A percentile compares a stretch with the other conserved stretches of the same genome.
Evolutionary conservation across 139 green algal genomes (phyloP).

Genomic region (Chlamydomonas asymmetrica): DNA sequence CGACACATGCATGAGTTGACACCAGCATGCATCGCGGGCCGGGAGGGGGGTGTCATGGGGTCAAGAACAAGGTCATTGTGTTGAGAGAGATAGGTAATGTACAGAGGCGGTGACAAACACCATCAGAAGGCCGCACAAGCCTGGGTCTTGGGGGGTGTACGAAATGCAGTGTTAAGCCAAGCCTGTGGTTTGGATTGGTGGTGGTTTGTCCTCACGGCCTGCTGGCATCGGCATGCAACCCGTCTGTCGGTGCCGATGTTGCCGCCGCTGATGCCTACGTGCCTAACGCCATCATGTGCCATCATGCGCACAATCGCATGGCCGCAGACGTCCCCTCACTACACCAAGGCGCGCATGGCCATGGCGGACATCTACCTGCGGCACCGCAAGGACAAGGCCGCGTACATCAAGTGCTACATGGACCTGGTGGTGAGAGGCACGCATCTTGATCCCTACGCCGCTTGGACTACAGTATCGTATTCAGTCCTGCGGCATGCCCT

Average conservation of each 20-base stretch:
- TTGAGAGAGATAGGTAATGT: constrained; percentile 24
- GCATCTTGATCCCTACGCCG: too few species aligned
- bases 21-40: too few species aligned
- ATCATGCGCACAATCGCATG: not conserved
- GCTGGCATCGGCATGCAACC: too few species aligned
- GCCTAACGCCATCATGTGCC: not conserved
- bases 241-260: constrained; percentile 14
- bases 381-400: constrained; percentile 60
- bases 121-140: too few species aligned
- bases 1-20: too few species aligned
- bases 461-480: not conserved
- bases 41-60: too few species aligned
- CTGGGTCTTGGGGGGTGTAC: too few species aligned
- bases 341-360: constrained; percentile 57
- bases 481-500: not conserved
- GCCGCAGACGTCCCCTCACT: constrained; percentile 46
- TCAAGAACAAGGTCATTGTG: constrained; percentile 27
- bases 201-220: too few species aligned
- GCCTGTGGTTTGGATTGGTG: too few species aligned
- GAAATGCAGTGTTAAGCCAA: too few species aligned
- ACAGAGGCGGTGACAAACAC: too few species aligned
- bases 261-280: not conserved
- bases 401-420: constrained; percentile 71
- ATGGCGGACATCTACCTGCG: constrained; percentile 76
- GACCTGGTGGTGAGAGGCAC: constrained; percentile 63